Base-by-base conservation (phyloP, 805 yeast species). In the Debaryomyces maramus region DNA sequence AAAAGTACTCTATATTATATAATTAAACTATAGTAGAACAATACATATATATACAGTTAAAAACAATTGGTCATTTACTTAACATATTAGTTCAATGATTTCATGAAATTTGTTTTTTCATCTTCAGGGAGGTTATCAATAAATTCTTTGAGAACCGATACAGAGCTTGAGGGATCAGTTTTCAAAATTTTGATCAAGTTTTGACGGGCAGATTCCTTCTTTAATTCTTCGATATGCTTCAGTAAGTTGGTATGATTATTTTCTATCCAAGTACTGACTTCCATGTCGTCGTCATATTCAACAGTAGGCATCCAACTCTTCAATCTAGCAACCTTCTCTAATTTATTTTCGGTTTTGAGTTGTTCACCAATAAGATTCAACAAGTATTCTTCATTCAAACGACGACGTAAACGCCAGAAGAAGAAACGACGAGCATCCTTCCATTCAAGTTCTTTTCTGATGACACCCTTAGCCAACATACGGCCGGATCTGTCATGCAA, bases 401-500 rank as follows among this genome's bases (percentile, higher is more conserved):
- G 88, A 70, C 99, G 85, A 72, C 97, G 87, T 46, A 88, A 79
- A 68, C 99, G 83, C 99, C 99, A 93, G 93, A 88, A 93, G 82
- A 93, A 93, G 81, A 77, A 87, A 58, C 98, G 82, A 75, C 99
- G 88, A 21, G 97, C 79, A 36, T 89, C 76, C 33, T 66, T 64
- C 97, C 97, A 90, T 56, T 85, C 81, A 39, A 93, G 69, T 54
- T 88, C 93, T 61, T 85, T 84, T 53, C 85, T 78, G 55, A 93
- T 88, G 43, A 84, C 85, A 43, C 91, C 95, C 78, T 93, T 95
- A 40, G 95, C 95, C 68, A 85, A 66, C 98, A 93, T 93, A 70
- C 99, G 91, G 26, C 93, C 96, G 10, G 97, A 83, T 71, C 97
- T 82, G 65, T 93, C 99, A 61, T 93, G 99, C 61, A 93, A 77